These are phyloP conservation scores for Cercospora berteroae DNA, from an alignment of 2,329 filamentous ascomycete genomes.

Conservation along the genomic window DNA sequence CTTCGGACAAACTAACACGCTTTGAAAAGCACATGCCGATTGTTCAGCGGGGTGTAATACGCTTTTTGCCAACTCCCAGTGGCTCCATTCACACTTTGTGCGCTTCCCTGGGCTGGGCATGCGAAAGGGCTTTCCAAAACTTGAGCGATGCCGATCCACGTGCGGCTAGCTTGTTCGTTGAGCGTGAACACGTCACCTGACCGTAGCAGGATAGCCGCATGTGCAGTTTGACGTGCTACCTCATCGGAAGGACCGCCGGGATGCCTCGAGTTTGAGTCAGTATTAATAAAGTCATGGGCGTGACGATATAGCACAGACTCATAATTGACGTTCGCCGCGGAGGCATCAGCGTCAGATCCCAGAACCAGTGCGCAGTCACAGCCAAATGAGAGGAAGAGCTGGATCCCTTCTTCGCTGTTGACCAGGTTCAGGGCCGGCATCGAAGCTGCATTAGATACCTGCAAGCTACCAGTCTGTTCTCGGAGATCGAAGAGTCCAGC, in stretches of 20 bases:
- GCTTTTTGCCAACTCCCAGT: too few relatives aligned
- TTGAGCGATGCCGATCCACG: neutral
- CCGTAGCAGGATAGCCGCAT: neutral
- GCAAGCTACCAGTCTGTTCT: neutral
- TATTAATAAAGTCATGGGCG: too few relatives aligned
- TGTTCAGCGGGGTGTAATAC: too few relatives aligned
- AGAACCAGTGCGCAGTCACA: neutral
- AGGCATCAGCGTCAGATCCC: too few relatives aligned
- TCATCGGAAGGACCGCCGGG: too few relatives aligned
- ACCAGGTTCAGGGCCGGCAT: neutral
- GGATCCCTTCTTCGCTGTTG: neutral
- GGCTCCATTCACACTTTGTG: too few relatives aligned
- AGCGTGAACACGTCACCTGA: neutral
- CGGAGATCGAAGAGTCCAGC: neutral
- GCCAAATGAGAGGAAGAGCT: neutral
- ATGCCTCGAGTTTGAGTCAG: too few relatives aligned
- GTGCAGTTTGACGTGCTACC: too few relatives aligned
- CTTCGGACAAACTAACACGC: too few relatives aligned
- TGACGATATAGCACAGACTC: too few relatives aligned
- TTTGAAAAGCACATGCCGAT: too few relatives aligned
- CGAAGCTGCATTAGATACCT: neutral
- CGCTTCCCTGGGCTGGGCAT: neutral
- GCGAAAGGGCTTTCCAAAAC: neutral
- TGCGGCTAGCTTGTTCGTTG: neutral
- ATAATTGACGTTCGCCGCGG: too few relatives aligned